Evolutionary conservation across 1,139 yeast genomes (phyloP).

Genomic region (Kodamaea arcana): DNA sequence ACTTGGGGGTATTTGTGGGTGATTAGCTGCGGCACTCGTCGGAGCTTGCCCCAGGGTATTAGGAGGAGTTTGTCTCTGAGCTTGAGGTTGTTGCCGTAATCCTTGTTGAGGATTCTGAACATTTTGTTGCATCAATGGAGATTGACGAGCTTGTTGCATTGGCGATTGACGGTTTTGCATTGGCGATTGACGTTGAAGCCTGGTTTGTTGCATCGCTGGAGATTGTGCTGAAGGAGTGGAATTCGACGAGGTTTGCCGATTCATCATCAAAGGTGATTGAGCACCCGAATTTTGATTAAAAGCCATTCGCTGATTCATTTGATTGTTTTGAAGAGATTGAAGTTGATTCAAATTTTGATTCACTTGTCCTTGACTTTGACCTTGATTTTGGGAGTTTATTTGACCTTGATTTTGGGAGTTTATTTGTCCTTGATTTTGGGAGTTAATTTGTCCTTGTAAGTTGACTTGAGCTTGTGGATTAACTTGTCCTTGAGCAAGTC

Average conservation of each 20-base stretch:
- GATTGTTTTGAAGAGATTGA: conserved; percentile 7
- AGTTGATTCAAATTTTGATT: conserved; percentile 6
- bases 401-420: conserved; percentile 2
- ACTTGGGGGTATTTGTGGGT: conserved; percentile 18
- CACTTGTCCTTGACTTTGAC: conserved; percentile 3
- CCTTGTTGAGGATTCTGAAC: conserved; percentile 9
- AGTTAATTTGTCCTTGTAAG: conserved; percentile 3
- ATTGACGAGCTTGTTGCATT: conserved; percentile 10
- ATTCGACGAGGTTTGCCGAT: background rate
- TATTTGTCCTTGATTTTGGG: conserved; percentile 1
- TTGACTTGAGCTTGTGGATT: conserved; percentile 5
- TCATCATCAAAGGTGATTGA: conserved; percentile 5
- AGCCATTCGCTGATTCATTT: conserved; percentile 4
- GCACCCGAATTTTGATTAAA: conserved; percentile 6
- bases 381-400: conserved; percentile 1
- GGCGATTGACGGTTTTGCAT: conserved; percentile 8
- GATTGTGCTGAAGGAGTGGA: conserved; percentile 4
- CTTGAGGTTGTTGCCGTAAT: conserved; percentile 13
- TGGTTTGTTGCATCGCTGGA: conserved; percentile 2
- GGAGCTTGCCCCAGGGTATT: background rate
- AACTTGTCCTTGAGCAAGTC: too few relatives aligned
- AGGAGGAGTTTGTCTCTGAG: conserved; percentile 3
- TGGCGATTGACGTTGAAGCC: background rate
- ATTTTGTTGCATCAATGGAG: conserved; percentile 13
- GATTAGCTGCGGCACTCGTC: conserved; percentile 1